phyloP scores from a whole-genome alignment of 257 asterid genomes.

The Cruciata laevipes region DNA sequence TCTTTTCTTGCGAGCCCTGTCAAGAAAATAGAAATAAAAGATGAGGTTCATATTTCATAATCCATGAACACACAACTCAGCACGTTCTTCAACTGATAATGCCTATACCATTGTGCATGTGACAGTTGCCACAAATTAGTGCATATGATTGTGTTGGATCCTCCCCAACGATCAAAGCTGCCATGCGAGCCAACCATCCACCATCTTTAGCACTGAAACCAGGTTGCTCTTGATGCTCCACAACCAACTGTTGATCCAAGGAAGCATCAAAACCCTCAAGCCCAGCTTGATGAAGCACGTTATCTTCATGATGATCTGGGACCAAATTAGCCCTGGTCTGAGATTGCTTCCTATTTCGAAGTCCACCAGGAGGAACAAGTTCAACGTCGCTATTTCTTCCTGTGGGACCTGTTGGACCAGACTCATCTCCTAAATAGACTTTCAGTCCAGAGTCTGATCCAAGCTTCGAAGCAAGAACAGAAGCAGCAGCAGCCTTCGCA shows the following conservation, averaged over 20 bases:
- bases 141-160: slow-evolving; percentile 76
- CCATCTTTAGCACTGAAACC: slow-evolving; percentile 39
- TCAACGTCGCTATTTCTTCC: slow-evolving; percentile 58
- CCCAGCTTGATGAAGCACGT: slow-evolving; percentile 24
- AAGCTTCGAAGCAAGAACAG: slow-evolving; percentile 71
- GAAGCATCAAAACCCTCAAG: slow-evolving; percentile 27
- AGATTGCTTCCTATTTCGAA: slow-evolving; percentile 51
- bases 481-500: slow-evolving; percentile 82
- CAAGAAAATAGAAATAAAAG: slow-evolving; percentile 4
- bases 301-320: slow-evolving; percentile 29
- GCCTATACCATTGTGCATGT: slow-evolving; percentile 53
- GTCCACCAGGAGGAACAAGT: slow-evolving; percentile 39
- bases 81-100: not conserved
- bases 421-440: slow-evolving; percentile 43
- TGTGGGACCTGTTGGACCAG: slow-evolving; percentile 26
- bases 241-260: slow-evolving; percentile 48
- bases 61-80: not conserved
- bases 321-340: slow-evolving; percentile 21
- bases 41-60: not conserved
- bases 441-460: slow-evolving; percentile 72
- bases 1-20: slow-evolving; percentile 91
- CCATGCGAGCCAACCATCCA: slow-evolving; percentile 73
- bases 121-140: slow-evolving; percentile 77
- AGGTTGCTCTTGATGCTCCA: slow-evolving; percentile 49
- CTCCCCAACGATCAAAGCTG: slow-evolving; percentile 84